Conservation (phyloP, 2,329 filamentous ascomycete species). For the Phyllosticta paracitricarpa region DNA sequence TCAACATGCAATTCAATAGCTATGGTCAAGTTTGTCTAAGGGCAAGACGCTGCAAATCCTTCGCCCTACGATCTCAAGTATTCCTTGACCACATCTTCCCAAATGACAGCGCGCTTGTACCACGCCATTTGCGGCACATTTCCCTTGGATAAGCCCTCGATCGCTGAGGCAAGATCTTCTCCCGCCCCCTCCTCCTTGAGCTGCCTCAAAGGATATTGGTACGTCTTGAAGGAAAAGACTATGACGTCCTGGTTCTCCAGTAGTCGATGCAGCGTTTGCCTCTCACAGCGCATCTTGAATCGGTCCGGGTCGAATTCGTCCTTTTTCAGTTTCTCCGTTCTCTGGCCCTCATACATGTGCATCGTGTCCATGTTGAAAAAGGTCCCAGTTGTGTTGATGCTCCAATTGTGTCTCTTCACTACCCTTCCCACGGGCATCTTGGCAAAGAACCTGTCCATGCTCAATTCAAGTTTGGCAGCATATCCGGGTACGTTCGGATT, state of each 20-base stretch:
- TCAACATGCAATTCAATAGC: too few relatives aligned
- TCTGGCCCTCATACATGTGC: conserved; percentile 33
- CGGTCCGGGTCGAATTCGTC: conserved; percentile 2
- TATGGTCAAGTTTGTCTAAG: too few relatives aligned
- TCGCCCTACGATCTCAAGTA: conserved; percentile 29
- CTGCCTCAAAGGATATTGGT: conserved; percentile 45
- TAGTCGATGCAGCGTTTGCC: conserved; percentile 52
- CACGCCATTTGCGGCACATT: conserved; percentile 47
- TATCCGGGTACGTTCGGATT: conserved; percentile 47
- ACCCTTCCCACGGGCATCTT: conserved; percentile 42
- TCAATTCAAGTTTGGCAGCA: conserved; percentile 43
- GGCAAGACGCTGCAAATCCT: conserved; percentile 12
- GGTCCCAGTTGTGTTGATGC: conserved; percentile 31
- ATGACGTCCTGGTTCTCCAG: conserved; percentile 31
- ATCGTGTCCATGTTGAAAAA: conserved; percentile 34
- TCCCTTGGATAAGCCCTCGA: conserved; percentile 49
- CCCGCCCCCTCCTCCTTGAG: conserved; percentile 48
- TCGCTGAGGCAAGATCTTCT: conserved; percentile 44
- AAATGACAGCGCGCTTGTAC: conserved; percentile 49
- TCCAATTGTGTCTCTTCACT: conserved; percentile 48
- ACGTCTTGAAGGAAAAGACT: conserved; percentile 52
- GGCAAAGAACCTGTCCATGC: conserved; percentile 54
- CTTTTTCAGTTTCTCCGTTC: conserved; percentile 13
- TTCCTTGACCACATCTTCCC: conserved; percentile 45
- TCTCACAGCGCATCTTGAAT: conserved; percentile 44